Conservation (phyloP, 148 eudicot species). For the Limonium bicolor region DNA sequence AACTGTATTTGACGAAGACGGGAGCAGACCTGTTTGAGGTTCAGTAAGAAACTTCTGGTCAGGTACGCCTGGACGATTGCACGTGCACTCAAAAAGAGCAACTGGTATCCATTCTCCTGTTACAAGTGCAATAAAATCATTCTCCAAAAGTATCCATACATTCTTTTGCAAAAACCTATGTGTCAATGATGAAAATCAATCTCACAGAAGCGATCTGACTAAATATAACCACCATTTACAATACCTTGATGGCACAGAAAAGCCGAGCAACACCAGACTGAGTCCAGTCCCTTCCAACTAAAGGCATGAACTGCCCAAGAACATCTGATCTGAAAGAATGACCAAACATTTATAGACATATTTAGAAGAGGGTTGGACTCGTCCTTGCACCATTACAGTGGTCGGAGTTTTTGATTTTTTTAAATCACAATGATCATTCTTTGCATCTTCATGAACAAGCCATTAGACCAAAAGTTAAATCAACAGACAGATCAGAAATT, state of each 20-base stretch:
- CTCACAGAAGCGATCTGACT: background rate
- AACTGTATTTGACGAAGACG: too few relatives aligned
- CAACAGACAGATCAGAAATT: too few relatives aligned
- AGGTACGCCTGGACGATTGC: slow-evolving; percentile 98
- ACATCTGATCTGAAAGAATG: slow-evolving; percentile 76
- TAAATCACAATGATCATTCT: too few relatives aligned
- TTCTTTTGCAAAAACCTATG: slow-evolving; percentile 2
- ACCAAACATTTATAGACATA: too few relatives aligned
- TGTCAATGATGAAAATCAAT: background rate
- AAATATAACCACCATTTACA: background rate
- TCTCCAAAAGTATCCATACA: too few relatives aligned
- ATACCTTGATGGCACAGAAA: slow-evolving; percentile 94
- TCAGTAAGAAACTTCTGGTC: slow-evolving; percentile 71
- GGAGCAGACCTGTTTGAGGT: slow-evolving; percentile 79
- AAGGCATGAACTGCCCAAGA: slow-evolving; percentile 99
- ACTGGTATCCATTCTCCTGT: slow-evolving; percentile 97
- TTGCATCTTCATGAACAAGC: too few relatives aligned
- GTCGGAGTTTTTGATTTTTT: too few relatives aligned
- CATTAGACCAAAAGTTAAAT: too few relatives aligned
- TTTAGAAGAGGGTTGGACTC: too few relatives aligned
- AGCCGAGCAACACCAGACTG: slow-evolving; percentile 93
- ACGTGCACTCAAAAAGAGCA: slow-evolving; percentile 91
- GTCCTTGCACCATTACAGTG: too few relatives aligned
- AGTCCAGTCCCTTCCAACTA: slow-evolving; percentile 99
- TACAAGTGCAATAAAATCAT: slow-evolving; percentile 5